Evolutionary conservation across 78 protist species (phyloP), one percentile per base, ranked within the genome.

Genomic region (Speleostelium caveatum): DNA sequence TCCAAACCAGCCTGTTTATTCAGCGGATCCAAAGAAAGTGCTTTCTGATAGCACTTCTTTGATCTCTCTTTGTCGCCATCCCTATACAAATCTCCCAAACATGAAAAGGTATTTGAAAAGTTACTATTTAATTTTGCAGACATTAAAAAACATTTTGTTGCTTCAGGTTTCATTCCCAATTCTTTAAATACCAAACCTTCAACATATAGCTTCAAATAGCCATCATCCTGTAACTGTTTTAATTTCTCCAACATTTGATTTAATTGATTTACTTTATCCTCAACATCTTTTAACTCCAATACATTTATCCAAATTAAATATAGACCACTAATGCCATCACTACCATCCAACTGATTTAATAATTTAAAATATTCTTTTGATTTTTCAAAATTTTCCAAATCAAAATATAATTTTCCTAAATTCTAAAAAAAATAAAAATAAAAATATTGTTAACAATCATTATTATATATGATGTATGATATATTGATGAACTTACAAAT

Each of bases 1-100:
- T 51, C 26, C 3, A 49, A 28, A 19, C 94, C 94, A 17, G 94
- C 86, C 5, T 88, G 80, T 30, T 30, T 41, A 56, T 88, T 78
- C 32, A 88, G 36, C 22, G 68, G 35, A 88, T 88, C 94, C 38
- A 88, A 68, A 19, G 80, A 61, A 39, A 88, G 38, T 19, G 87
- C 86, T 33, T 75, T 88, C 38, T 75, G 94, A 73, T 21, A 88
- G 41, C 94, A 88, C 67, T 78, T 73, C 61, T 88, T 75, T 39
- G 94, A 69, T 60, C 87, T 77, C 38, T 88, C 94, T 32, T 26
- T 51, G 35, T 87, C 86, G 32, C 8, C 61, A 1, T 10, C 2
- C 4, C 22, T 30, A 80, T 75, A 74, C 17, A 88, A 21, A 21
- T 36, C 26, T 36, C 87, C 94, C 6, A 88, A 66, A 17, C 66